Evolutionary conservation across 2,329 filamentous ascomycete genomes (phyloP).

Genomic region (Pseudogymnoascus sp.): DNA sequence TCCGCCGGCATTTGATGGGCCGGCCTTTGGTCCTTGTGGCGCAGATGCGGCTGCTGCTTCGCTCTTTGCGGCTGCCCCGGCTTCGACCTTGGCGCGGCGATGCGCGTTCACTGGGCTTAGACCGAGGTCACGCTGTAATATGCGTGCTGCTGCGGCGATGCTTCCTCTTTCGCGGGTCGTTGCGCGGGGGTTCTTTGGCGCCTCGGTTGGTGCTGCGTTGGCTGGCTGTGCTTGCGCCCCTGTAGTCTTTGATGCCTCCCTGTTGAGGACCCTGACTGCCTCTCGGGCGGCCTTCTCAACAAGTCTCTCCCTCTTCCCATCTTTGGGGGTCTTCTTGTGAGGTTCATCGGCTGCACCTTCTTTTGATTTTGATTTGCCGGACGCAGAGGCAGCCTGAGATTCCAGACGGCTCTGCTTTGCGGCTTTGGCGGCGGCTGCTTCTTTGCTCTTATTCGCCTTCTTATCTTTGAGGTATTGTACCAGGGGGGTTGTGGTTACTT

Average conservation of each 20-base stretch:
- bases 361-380: conserved; percentile 39
- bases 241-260: conserved; percentile 48
- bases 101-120: conserved; percentile 58
- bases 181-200: conserved; percentile 50
- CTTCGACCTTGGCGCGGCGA: conserved; percentile 52
- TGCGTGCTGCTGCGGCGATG: conserved; percentile 58
- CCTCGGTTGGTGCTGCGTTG: conserved; percentile 39
- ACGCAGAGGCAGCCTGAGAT: conserved; percentile 39
- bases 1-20: conserved; percentile 25
- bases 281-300: conserved; percentile 58
- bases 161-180: conserved; percentile 36
- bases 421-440: conserved; percentile 47
- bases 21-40: conserved; percentile 1
- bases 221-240: conserved; percentile 36
- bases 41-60: conserved; percentile 22
- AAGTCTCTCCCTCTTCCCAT: conserved; percentile 54
- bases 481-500: conserved; percentile 76
- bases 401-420: conserved; percentile 51
- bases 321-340: conserved; percentile 51
- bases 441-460: conserved; percentile 68
- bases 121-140: conserved; percentile 60
- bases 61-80: conserved; percentile 29
- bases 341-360: conserved; percentile 38
- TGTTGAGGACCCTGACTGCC: conserved; percentile 57
- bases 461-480: conserved; percentile 89